A percentile compares a stretch with the other conserved stretches of the same genome.
phyloP scores from a whole-genome alignment of 148 eudicot genomes.

The Limonium bicolor region DNA sequence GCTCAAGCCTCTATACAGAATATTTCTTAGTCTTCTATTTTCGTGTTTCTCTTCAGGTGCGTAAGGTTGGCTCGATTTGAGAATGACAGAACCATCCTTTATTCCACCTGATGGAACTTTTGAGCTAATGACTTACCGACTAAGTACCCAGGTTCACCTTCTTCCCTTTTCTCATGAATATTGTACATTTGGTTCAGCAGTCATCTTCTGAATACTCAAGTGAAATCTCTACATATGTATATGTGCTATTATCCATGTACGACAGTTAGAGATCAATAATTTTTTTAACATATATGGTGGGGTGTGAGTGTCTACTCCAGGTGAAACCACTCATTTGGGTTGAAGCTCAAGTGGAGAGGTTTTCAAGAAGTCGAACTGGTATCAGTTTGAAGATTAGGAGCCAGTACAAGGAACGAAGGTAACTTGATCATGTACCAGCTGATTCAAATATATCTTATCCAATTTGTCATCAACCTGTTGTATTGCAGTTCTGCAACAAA shows the following conservation, averaged over 20 bases:
- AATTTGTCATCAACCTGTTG: too few relatives aligned
- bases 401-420: conserved; percentile 97
- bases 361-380: conserved; percentile 87
- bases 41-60: conserved; percentile 49
- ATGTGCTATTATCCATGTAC: too few relatives aligned
- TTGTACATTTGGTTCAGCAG: too few relatives aligned
- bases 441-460: too few relatives aligned
- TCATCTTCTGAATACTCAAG: too few relatives aligned
- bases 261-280: too few relatives aligned
- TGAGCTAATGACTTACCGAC: conserved; percentile 94
- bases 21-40: too few relatives aligned
- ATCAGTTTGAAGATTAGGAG: conserved; percentile 80
- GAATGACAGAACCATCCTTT: conserved; percentile 88
- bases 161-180: not conserved
- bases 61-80: conserved; percentile 92
- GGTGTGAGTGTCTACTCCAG: too few relatives aligned
- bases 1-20: too few relatives aligned
- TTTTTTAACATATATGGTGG: too few relatives aligned
- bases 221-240: too few relatives aligned
- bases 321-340: conserved; percentile 98
- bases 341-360: conserved; percentile 88
- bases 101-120: conserved; percentile 97
- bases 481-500: conserved; percentile 82
- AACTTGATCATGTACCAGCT: too few relatives aligned
- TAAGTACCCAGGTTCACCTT: conserved; percentile 64